Evolutionary conservation across 176 grass and related monocot genomes (phyloP).

Genomic region (Ampelocalamus luodianensis): DNA sequence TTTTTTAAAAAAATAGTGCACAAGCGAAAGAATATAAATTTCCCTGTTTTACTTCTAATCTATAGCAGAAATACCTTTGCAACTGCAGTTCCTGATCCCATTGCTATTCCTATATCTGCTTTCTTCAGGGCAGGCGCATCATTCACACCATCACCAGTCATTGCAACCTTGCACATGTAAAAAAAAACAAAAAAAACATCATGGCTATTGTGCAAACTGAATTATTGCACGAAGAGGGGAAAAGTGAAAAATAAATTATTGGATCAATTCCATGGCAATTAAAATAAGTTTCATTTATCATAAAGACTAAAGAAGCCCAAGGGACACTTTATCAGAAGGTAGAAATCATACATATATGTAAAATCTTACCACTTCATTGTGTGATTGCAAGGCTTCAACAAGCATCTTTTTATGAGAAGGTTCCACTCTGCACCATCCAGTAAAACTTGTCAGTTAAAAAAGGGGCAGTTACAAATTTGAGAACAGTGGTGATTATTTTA

Average conservation of each 20-base stretch:
- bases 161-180: slow-evolving; percentile 77
- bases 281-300: slow-evolving; percentile 20
- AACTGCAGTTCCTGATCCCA: slow-evolving; percentile 99
- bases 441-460: slow-evolving; percentile 36
- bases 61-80: slow-evolving; percentile 70
- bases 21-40: not conserved
- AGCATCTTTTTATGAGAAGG: slow-evolving; percentile 99
- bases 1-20: not conserved
- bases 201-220: slow-evolving; percentile 26
- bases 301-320: slow-evolving; percentile 36
- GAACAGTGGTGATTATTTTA: not conserved
- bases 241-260: not conserved
- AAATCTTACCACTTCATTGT: slow-evolving; percentile 96
- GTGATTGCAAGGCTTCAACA: slow-evolving; percentile 94
- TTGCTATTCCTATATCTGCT: slow-evolving; percentile 99
- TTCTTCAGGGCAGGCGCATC: slow-evolving; percentile 99
- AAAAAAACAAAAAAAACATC: too few relatives aligned
- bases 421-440: slow-evolving; percentile 75
- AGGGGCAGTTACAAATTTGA: slow-evolving; percentile 28
- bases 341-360: slow-evolving; percentile 25
- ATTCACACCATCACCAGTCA: slow-evolving; percentile 99
- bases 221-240: slow-evolving; percentile 5
- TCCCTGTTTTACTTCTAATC: slow-evolving; percentile 13
- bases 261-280: slow-evolving; percentile 15
- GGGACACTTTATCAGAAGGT: not conserved